Conservation (phyloP, 1,284 basidiomycete species). For the Trichosporon asahii region DNA sequence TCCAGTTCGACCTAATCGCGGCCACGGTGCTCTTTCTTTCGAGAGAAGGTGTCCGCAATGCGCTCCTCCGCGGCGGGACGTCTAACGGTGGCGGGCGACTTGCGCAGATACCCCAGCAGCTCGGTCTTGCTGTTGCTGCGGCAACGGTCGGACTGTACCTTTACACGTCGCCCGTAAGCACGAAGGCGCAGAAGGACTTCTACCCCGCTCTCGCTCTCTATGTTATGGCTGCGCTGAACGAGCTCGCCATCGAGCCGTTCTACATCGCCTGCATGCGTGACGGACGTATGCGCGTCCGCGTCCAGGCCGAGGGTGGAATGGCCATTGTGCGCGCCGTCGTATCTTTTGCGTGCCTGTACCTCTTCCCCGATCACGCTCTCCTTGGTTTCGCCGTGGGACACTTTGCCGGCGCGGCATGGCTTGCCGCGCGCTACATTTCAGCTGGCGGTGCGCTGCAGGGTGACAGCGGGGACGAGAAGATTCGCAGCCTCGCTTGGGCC, state of each 20-base stretch:
- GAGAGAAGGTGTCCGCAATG: constrained; percentile 83
- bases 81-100: not conserved
- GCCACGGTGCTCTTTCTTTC: constrained; percentile 88
- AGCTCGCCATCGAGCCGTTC: constrained; percentile 77
- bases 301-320: constrained; percentile 76
- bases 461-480: constrained; percentile 15
- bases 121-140: not conserved
- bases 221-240: constrained; percentile 66
- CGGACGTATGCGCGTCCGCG: constrained; percentile 61
- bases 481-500: constrained; percentile 52
- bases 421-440: constrained; percentile 47
- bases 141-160: constrained; percentile 57
- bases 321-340: constrained; percentile 69
- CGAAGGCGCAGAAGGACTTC: constrained; percentile 64
- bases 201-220: constrained; percentile 64
- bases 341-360: constrained; percentile 62
- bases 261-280: constrained; percentile 72
- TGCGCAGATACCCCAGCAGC: not conserved
- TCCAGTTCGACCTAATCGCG: constrained; percentile 80
- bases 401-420: constrained; percentile 61
- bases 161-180: constrained; percentile 56
- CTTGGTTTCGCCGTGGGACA: constrained; percentile 81
- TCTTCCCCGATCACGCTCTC: constrained; percentile 56
- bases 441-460: constrained; percentile 27
- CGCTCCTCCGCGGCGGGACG: constrained; percentile 57